Evolutionary conservation across 495 filamentous ascomycete genomes (phyloP).

Genomic region (Aspergillus cavernicola): DNA sequence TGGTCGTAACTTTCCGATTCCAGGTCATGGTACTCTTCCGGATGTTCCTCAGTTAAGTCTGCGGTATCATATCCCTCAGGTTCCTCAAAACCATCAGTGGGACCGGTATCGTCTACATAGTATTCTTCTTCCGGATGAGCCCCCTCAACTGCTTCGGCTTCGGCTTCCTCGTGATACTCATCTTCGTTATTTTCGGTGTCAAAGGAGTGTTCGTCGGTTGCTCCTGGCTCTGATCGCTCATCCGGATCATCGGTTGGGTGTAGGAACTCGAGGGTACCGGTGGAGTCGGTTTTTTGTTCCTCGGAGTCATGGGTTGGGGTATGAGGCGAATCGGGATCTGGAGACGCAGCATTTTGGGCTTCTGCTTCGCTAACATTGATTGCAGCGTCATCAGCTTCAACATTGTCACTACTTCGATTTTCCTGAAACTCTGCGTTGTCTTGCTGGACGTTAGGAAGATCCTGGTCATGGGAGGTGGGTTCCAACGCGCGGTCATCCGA

Average conservation of each 20-base stretch:
- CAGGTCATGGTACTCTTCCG: constrained; percentile 16
- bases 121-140: constrained; percentile 19
- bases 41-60: constrained; percentile 14
- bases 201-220: constrained; percentile 7
- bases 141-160: constrained; percentile 13
- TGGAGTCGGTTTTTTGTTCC: constrained; percentile 30
- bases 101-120: constrained; percentile 6
- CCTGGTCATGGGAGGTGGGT: constrained; percentile 7
- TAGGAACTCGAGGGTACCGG: constrained; percentile 25
- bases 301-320: constrained; percentile 28
- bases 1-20: constrained; percentile 10
- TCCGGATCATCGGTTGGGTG: constrained; percentile 13
- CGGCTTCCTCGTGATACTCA: constrained; percentile 17
- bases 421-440: constrained; percentile 5
- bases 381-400: not conserved
- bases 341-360: constrained; percentile 1
- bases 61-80: constrained; percentile 17
- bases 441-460: constrained; percentile 4
- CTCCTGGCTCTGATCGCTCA: constrained; percentile 17
- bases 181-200: constrained; percentile 14
- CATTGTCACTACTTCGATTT: not conserved
- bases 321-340: not conserved
- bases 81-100: constrained; percentile 14
- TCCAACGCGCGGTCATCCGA: not conserved
- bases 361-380: constrained; percentile 5